phyloP scores from a whole-genome alignment of 78 protist species.

The Speleostelium caveatum region DNA sequence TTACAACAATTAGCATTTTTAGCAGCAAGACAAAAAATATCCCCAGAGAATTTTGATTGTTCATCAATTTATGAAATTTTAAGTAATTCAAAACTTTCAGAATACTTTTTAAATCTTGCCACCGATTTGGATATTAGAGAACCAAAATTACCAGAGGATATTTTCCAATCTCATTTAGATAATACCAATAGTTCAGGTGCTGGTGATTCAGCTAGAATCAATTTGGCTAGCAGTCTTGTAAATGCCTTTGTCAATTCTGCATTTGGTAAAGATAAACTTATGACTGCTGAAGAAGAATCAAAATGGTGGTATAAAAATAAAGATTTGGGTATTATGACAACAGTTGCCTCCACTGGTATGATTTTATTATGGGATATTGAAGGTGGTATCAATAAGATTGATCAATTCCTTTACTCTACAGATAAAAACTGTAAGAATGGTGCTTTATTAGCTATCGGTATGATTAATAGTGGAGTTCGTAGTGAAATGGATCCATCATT shows the following conservation, averaged over 20 bases:
- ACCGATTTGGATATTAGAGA: constrained; percentile 96
- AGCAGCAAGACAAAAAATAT: constrained; percentile 83
- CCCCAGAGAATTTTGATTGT: constrained; percentile 44
- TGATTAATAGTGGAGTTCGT: constrained; percentile 86
- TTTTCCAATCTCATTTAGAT: constrained; percentile 93
- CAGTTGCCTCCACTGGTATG: constrained; percentile 98
- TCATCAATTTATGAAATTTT: constrained; percentile 74
- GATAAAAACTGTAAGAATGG: constrained; percentile 96
- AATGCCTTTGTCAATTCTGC: constrained; percentile 98
- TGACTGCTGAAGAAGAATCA: constrained; percentile 87
- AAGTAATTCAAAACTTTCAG: constrained; percentile 85
- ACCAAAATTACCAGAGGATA: constrained; percentile 98
- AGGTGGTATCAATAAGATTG: constrained; percentile 90
- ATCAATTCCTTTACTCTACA: constrained; percentile 84
- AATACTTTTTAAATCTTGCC: constrained; percentile 89
- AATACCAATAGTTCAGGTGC: constrained; percentile 15
- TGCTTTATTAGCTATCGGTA: constrained; percentile 95
- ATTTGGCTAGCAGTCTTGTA: constrained; percentile 96
- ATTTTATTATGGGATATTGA: constrained; percentile 97
- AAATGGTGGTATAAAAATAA: constrained; percentile 95
- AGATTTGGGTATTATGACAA: constrained; percentile 95
- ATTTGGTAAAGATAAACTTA: constrained; percentile 94
- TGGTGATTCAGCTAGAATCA: constrained; percentile 90
- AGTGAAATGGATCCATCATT: constrained; percentile 95
- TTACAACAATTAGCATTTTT: constrained; percentile 91